Conservation (phyloP, 495 filamentous ascomycete genomes). For the Aspergillus incahuasiensis region DNA sequence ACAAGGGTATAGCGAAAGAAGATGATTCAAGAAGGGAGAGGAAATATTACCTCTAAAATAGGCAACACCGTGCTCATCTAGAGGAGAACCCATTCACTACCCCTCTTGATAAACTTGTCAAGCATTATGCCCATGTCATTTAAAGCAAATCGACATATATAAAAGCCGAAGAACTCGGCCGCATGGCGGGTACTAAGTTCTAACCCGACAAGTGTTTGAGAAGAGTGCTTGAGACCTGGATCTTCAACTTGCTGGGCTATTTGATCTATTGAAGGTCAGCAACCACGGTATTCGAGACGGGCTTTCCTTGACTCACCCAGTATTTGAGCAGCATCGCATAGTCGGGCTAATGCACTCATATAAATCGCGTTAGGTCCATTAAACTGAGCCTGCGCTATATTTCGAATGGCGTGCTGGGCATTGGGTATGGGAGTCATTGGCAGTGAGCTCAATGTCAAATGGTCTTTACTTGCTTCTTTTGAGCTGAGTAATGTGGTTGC, state of each 20-base stretch:
- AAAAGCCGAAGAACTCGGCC: constrained; percentile 97
- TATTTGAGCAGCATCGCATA: constrained; percentile 92
- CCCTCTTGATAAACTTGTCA: constrained; percentile 95
- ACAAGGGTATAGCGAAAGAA: not conserved
- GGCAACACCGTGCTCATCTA: constrained; percentile 4
- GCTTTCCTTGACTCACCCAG: constrained; percentile 64
- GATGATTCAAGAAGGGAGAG: constrained; percentile 7
- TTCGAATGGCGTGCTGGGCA: constrained; percentile 58
- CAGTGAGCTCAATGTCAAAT: constrained; percentile 61
- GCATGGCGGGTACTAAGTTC: constrained; percentile 91
- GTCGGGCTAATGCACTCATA: constrained; percentile 81
- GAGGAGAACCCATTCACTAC: constrained; percentile 87
- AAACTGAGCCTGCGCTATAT: constrained; percentile 63
- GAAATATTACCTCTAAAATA: not conserved
- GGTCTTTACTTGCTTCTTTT: constrained; percentile 55
- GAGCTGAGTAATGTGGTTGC: constrained; percentile 24
- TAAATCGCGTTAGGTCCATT: constrained; percentile 83
- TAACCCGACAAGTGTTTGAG: constrained; percentile 84
- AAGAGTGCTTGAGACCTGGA: constrained; percentile 76
- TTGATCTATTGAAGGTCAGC: constrained; percentile 60
- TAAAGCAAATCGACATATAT: constrained; percentile 88
- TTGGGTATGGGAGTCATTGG: constrained; percentile 72
- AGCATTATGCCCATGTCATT: constrained; percentile 79
- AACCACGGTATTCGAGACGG: not conserved
- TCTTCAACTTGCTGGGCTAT: constrained; percentile 95